Evolutionary conservation across 2,329 filamentous ascomycete genomes (phyloP), one percentile per base, ranked within the genome.

Genomic region (Diaporthe vexans): DNA sequence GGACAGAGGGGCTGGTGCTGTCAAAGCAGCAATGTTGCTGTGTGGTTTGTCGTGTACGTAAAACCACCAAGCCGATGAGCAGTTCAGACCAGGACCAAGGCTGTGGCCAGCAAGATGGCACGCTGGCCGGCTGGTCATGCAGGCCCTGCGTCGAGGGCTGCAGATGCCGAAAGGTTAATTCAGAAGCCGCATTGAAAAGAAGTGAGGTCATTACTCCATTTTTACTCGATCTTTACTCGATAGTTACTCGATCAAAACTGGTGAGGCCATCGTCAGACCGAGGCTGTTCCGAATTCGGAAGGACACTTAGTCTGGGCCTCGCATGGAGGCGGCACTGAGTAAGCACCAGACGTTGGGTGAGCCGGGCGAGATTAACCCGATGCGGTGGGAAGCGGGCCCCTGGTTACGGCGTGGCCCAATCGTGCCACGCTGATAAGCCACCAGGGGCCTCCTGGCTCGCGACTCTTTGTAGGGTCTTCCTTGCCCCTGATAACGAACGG

Each of bases 171-270:
- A 68, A 46, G 37, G 37, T 56, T 33, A 43, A 19, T 9, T 56
- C 19, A 52, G 54, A 29, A 57, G 35, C 21, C 37, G 37, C 70
- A 68, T 26, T 21, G 21, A 54, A 48, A 10, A 21, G 21, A 17
- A 10, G 63, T 3, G 61, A 37, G 56, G 1, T 40, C 43, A 74
- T 73, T 74, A 74, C 73, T 48, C 73, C 57, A 70, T 63, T 26
- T 26, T 75, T 75, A 75, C 71, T 58, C 71, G 57, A 73, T 69
- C 24, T 59, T 75, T 75, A 75, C 73, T 70, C 73, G 71, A 75
- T 68, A n/a, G 51, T 70, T 73, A 71, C 72, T 73, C 72, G 56
- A 73, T 71, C 65, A 65, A 71, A 75, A 75, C 33, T 65, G 73
- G n/a, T 35, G 37, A 58, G 54, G 58, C 48, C 29, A 48, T 52